Evolutionary conservation across 140 eudicot species (phyloP).

Genomic region (Senecio squalidus): DNA sequence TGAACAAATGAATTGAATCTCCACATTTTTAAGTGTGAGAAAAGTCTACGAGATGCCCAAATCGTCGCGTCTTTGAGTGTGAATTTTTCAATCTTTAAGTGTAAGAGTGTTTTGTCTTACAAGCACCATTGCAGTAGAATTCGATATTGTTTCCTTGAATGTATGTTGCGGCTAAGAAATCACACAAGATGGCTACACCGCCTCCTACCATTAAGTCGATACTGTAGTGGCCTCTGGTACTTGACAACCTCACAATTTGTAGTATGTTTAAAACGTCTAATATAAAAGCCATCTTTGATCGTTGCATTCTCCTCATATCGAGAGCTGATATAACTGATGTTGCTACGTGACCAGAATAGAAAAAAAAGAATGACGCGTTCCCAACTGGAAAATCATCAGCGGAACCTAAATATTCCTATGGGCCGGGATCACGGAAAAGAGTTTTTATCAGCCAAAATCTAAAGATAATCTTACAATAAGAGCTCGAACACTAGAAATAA

Average conservation of each 20-base stretch:
- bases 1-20: too few relatives aligned
- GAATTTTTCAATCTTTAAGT: too few relatives aligned
- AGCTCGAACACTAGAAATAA: too few relatives aligned
- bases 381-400: constrained; percentile 82
- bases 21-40: too few relatives aligned
- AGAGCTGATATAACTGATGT: constrained; percentile 69
- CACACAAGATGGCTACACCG: constrained; percentile 69
- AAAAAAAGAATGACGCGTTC: constrained; percentile 72
- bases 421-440: too few relatives aligned
- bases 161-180: constrained; percentile 49
- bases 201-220: constrained; percentile 75
- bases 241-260: constrained; percentile 49
- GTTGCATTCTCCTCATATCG: constrained; percentile 68
- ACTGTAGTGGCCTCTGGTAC: constrained; percentile 77
- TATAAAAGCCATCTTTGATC: constrained; percentile 46
- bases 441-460: too few relatives aligned
- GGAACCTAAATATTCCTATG: constrained; percentile 64
- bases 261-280: constrained; percentile 50
- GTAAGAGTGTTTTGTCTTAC: too few relatives aligned
- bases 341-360: constrained; percentile 84
- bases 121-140: too few relatives aligned
- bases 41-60: too few relatives aligned
- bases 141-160: constrained; percentile 25
- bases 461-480: too few relatives aligned
- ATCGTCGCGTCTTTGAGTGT: too few relatives aligned